phyloP scores from a whole-genome alignment of 164 flowering plant genomes.

The Berberis thunbergii region DNA sequence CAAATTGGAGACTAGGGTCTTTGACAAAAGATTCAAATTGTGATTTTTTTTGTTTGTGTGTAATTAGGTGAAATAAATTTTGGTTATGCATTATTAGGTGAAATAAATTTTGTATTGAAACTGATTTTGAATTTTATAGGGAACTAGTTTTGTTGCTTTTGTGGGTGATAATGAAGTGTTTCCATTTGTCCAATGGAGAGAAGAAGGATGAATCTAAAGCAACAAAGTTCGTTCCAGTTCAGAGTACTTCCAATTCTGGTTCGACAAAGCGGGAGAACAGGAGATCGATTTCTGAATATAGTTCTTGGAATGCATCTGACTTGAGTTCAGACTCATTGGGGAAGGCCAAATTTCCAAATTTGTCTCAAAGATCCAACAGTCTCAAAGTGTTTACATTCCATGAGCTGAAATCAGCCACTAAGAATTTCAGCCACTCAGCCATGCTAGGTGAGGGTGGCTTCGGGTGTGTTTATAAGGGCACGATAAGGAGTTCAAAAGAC shows the following conservation, averaged over 20 bases:
- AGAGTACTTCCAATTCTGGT: conserved; percentile 22
- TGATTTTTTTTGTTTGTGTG: too few relatives aligned
- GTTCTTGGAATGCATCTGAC: conserved; percentile 53
- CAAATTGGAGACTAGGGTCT: too few relatives aligned
- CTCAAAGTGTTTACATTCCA: conserved; percentile 58
- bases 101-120: too few relatives aligned
- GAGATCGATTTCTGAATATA: conserved; percentile 52
- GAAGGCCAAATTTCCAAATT: conserved; percentile 27
- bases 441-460: conserved; percentile 97
- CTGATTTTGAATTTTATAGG: neutral
- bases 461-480: conserved; percentile 78
- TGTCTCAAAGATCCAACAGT: conserved; percentile 57
- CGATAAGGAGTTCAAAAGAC: conserved; percentile 48
- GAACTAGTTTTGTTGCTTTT: conserved; percentile 8
- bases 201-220: conserved; percentile 41
- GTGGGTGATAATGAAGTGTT: conserved; percentile 57
- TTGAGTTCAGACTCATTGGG: conserved; percentile 48
- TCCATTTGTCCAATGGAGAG: conserved; percentile 29
- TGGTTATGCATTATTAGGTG: too few relatives aligned
- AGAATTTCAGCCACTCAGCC: conserved; percentile 55
- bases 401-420: conserved; percentile 69
- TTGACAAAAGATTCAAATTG: too few relatives aligned
- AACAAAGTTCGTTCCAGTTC: conserved; percentile 21
- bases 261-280: conserved; percentile 30
- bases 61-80: too few relatives aligned